These are phyloP conservation scores for Earliella scabrosa DNA, from an alignment of 1,284 basidiomycete genomes.

Conservation along the genomic window DNA sequence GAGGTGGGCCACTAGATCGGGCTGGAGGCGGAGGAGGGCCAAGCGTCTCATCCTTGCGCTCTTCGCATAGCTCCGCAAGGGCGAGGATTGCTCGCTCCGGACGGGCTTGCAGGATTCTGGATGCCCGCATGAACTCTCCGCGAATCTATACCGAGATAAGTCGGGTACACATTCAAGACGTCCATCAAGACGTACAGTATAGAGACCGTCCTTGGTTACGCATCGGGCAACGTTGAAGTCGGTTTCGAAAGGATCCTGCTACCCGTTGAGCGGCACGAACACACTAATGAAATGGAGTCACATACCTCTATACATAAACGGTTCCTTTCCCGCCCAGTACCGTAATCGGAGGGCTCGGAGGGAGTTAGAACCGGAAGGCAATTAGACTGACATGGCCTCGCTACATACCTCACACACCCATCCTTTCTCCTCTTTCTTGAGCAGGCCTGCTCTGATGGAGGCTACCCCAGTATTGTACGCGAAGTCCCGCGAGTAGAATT, in stretches of 20 bases:
- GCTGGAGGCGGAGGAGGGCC: constrained; percentile 44
- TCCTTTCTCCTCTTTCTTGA: constrained; percentile 91
- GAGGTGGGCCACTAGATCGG: constrained; percentile 58
- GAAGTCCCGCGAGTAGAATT: constrained; percentile 95
- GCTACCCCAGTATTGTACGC: constrained; percentile 91
- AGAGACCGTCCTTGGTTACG: constrained; percentile 95
- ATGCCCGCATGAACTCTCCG: constrained; percentile 97
- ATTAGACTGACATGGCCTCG: background rate
- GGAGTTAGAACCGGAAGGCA: background rate
- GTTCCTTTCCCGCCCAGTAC: constrained; percentile 84
- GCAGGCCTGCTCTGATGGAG: constrained; percentile 86
- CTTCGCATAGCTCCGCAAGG: constrained; percentile 84
- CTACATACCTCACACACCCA: constrained; percentile 89
- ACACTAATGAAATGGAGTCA: background rate
- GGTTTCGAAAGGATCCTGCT: constrained; percentile 92
- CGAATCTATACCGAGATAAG: constrained; percentile 71
- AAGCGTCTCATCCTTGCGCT: constrained; percentile 66
- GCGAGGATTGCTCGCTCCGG: constrained; percentile 84
- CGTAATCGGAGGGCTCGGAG: constrained; percentile 52
- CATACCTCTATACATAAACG: constrained; percentile 91
- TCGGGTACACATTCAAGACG: background rate
- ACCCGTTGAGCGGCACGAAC: constrained; percentile 16
- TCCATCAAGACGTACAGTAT: constrained; percentile 67
- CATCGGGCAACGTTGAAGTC: constrained; percentile 97
- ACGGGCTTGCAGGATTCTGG: constrained; percentile 77